phyloP scores from a whole-genome alignment of 2,329 filamentous ascomycete species.

The Exutisphaerella laricina region DNA sequence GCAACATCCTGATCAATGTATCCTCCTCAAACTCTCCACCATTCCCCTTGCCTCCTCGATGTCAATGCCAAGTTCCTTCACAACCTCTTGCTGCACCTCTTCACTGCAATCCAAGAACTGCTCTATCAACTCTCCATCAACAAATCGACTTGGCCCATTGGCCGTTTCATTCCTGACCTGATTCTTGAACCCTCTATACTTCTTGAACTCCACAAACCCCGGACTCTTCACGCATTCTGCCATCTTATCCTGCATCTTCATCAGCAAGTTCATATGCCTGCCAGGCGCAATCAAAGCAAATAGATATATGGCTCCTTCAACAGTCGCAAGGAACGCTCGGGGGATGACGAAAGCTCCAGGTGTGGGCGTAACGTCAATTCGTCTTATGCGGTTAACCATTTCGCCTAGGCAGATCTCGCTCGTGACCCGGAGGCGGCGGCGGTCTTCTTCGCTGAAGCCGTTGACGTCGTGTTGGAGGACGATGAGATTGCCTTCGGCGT shows the following conservation, averaged over 20 bases:
- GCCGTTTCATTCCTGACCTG: constrained; percentile 55
- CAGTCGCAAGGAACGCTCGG: constrained; percentile 81
- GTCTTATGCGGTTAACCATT: constrained; percentile 83
- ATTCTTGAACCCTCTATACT: constrained; percentile 77
- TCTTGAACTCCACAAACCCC: constrained; percentile 69
- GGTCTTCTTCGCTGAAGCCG: constrained; percentile 70
- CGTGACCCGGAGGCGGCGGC: constrained; percentile 62
- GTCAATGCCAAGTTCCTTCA: constrained; percentile 49
- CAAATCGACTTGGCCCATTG: constrained; percentile 75
- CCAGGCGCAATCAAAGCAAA: constrained; percentile 70
- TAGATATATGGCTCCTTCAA: constrained; percentile 87
- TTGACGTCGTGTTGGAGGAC: constrained; percentile 68
- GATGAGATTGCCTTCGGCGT: constrained; percentile 81
- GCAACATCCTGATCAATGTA: too few species aligned
- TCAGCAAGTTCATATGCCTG: constrained; percentile 72
- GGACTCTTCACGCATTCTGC: constrained; percentile 60
- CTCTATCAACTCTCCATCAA: constrained; percentile 90
- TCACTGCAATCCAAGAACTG: constrained; percentile 69
- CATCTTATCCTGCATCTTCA: constrained; percentile 71
- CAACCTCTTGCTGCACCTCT: constrained; percentile 50
- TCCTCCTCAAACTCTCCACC: constrained; percentile 52
- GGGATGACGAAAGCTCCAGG: constrained; percentile 66
- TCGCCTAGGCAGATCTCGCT: constrained; percentile 84
- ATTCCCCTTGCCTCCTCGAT: constrained; percentile 54
- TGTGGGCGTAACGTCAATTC: constrained; percentile 61